These are phyloP conservation scores for Saitozyma sp. DNA, from an alignment of 768 basidiomycete genomes.

Conservation along the genomic window DNA sequence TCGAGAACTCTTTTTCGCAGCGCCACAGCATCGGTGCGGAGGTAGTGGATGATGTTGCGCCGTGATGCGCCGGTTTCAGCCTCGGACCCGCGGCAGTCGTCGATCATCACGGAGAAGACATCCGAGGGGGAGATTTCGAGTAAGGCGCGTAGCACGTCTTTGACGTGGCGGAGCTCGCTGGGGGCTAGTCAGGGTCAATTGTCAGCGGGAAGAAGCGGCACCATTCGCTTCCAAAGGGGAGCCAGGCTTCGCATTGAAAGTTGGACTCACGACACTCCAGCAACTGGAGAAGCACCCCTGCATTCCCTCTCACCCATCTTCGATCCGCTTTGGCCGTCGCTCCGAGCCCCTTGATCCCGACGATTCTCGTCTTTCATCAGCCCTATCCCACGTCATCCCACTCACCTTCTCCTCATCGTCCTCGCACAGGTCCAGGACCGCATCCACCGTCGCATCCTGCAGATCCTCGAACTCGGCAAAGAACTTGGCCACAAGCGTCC, in stretches of 20 bases:
- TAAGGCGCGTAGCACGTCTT: constrained; percentile 27
- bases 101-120: constrained; percentile 38
- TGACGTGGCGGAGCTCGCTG: constrained; percentile 34
- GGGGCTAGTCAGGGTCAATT: constrained; percentile 19
- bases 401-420: constrained; percentile 46
- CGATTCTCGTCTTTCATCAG: constrained; percentile 26
- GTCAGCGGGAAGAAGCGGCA: neutral
- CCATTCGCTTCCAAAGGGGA: neutral
- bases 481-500: constrained; percentile 29
- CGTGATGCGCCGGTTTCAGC: constrained; percentile 41
- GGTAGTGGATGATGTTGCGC: constrained; percentile 38
- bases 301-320: constrained; percentile 45
- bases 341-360: constrained; percentile 42
- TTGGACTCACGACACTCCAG: constrained; percentile 39
- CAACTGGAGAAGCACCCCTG: constrained; percentile 43
- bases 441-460: constrained; percentile 43
- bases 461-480: constrained; percentile 44
- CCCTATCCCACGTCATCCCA: neutral
- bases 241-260: neutral
- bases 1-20: constrained; percentile 13
- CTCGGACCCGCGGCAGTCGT: constrained; percentile 33
- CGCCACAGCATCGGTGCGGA: constrained; percentile 15
- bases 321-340: constrained; percentile 39
- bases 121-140: constrained; percentile 24
- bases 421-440: constrained; percentile 44